A percentile compares a stretch with the other conserved stretches of the same genome.
Evolutionary conservation across 148 eudicot genomes (phyloP).

Genomic region (Tetragonia tetragonoides): DNA sequence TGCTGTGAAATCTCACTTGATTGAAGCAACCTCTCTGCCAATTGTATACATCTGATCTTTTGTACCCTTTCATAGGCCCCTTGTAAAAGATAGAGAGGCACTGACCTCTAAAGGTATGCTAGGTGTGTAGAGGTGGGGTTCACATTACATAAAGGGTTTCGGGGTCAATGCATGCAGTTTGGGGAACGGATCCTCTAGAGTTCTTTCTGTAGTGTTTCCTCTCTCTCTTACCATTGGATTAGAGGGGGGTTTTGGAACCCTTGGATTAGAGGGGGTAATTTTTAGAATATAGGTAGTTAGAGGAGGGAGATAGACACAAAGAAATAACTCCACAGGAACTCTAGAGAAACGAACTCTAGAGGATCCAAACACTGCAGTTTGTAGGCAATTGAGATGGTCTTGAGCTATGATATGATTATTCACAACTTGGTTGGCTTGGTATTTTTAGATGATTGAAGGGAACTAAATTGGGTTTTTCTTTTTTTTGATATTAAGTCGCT

Average conservation of each 20-base stretch:
- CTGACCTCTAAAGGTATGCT: not conserved
- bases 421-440: not conserved
- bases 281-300: too few relatives aligned
- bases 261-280: too few relatives aligned
- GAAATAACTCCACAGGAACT: too few relatives aligned
- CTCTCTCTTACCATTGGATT: too few relatives aligned
- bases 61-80: not conserved
- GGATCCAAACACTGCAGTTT: too few relatives aligned
- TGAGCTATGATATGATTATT: not conserved
- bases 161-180: not conserved
- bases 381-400: conserved; percentile 1
- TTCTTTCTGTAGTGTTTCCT: too few relatives aligned
- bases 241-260: too few relatives aligned
- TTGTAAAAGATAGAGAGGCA: not conserved
- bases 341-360: too few relatives aligned
- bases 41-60: too few relatives aligned
- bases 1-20: not conserved
- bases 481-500: not conserved
- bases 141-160: not conserved
- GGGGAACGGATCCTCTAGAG: too few relatives aligned
- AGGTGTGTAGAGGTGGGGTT: not conserved
- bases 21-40: not conserved
- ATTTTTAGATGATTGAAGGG: not conserved
- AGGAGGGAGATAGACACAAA: too few relatives aligned
- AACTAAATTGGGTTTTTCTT: not conserved